These are phyloP conservation scores for Cladorrhinum samala DNA, from an alignment of 495 filamentous ascomycete species.

Conservation along the genomic window DNA sequence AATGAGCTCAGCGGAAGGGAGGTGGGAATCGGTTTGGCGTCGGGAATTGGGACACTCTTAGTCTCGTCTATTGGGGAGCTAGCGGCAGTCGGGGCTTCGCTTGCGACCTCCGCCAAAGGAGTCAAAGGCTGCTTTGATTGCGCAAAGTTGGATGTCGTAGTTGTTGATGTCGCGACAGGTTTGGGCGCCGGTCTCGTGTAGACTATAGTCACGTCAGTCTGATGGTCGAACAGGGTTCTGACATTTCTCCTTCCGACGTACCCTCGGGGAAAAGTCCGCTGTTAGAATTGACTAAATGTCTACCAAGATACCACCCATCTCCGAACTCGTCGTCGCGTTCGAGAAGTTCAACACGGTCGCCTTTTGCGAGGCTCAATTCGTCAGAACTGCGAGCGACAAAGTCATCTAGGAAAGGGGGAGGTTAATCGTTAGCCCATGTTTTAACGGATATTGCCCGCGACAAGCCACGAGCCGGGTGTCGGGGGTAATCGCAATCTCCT, in stretches of 20 bases:
- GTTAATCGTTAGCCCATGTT: constrained; percentile 13
- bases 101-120: constrained; percentile 25
- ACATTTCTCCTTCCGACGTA: constrained; percentile 33
- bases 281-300: constrained; percentile 64
- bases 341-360: constrained; percentile 84
- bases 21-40: constrained; percentile 23
- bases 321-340: constrained; percentile 96
- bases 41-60: constrained; percentile 34
- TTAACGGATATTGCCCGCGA: background rate
- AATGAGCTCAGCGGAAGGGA: constrained; percentile 35
- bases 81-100: constrained; percentile 19
- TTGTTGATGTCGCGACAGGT: constrained; percentile 17
- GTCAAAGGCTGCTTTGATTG: constrained; percentile 26
- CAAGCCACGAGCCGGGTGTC: background rate
- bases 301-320: constrained; percentile 95
- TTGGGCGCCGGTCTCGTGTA: constrained; percentile 50
- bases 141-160: constrained; percentile 4
- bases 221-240: background rate
- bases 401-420: constrained; percentile 52
- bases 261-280: constrained; percentile 89
- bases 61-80: constrained; percentile 37
- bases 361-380: constrained; percentile 81
- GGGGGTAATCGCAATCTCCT: background rate
- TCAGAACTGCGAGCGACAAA: constrained; percentile 86
- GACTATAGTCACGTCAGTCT: constrained; percentile 31